These are phyloP conservation scores for Moniliella sp. DNA, from an alignment of 1,284 basidiomycete species.

Conservation along the genomic window DNA sequence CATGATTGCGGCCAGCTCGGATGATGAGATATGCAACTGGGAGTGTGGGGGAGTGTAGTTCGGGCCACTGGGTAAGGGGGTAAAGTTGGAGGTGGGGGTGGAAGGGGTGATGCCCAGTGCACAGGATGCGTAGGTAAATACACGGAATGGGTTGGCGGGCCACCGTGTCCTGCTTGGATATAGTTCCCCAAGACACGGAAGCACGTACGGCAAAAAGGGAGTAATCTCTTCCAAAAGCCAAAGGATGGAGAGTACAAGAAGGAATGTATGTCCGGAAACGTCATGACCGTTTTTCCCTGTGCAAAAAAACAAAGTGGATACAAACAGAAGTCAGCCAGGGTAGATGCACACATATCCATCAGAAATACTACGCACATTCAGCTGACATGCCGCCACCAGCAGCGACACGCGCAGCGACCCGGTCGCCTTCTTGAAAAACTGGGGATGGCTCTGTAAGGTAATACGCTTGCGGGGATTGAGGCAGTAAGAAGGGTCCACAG, in stretches of 20 bases:
- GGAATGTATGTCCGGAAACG: conserved; percentile 77
- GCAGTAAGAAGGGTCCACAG: conserved; percentile 8
- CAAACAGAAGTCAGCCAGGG: neutral
- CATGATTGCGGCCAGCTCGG: too few relatives aligned
- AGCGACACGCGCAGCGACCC: neutral
- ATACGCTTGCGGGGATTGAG: conserved; percentile 35
- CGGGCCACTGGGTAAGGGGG: neutral
- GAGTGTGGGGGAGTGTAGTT: too few relatives aligned
- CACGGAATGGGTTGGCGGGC: conserved; percentile 4
- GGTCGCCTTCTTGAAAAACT: conserved; percentile 40
- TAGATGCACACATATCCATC: neutral
- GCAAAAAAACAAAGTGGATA: neutral
- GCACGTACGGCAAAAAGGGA: conserved; percentile 33
- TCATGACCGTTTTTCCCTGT: conserved; percentile 59
- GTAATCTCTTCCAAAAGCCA: conserved; percentile 57
- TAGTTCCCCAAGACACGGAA: conserved; percentile 1
- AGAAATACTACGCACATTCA: conserved; percentile 2
- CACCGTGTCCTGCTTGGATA: conserved; percentile 4
- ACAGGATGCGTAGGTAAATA: too few relatives aligned
- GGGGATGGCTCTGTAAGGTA: conserved; percentile 45
- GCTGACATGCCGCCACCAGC: conserved; percentile 1
- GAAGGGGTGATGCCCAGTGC: neutral
- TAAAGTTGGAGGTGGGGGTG: too few relatives aligned
- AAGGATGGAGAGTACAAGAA: conserved; percentile 60
- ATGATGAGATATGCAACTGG: too few relatives aligned